Evolutionary conservation across 768 basidiomycete genomes (phyloP).

Genomic region (Lactarius sp.): DNA sequence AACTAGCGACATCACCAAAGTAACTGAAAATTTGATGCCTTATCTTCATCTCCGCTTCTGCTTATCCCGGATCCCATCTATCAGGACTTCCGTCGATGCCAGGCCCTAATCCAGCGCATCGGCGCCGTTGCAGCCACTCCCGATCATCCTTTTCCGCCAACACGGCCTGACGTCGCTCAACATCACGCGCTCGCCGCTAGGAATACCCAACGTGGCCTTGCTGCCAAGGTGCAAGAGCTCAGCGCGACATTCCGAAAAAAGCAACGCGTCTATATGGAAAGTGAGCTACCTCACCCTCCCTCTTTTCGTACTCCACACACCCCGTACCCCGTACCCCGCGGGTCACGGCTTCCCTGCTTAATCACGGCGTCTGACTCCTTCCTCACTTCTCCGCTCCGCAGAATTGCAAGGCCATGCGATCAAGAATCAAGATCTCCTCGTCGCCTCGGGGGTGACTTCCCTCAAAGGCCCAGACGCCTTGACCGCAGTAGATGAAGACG

Average conservation of each 20-base stretch:
- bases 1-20: constrained; percentile 85
- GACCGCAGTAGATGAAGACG: constrained; percentile 85
- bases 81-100: constrained; percentile 40
- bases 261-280: constrained; percentile 97
- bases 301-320: constrained; percentile 11
- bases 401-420: constrained; percentile 96
- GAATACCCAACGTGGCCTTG: constrained; percentile 93
- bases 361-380: background rate
- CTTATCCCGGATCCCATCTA: constrained; percentile 15
- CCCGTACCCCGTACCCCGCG: constrained; percentile 19
- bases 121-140: constrained; percentile 37
- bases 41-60: constrained; percentile 15
- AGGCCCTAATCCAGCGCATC: constrained; percentile 70
- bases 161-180: constrained; percentile 39
- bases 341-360: constrained; percentile 17
- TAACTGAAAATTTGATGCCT: constrained; percentile 33
- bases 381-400: constrained; percentile 32
- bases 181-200: constrained; percentile 67
- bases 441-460: constrained; percentile 83
- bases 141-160: constrained; percentile 61
- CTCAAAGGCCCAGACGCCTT: constrained; percentile 78
- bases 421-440: constrained; percentile 91
- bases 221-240: constrained; percentile 92
- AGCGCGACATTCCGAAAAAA: constrained; percentile 93
- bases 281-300: constrained; percentile 47